These are phyloP conservation scores for Daldinia vernicosa DNA, from an alignment of 495 filamentous ascomycete species.

Conservation along the genomic window DNA sequence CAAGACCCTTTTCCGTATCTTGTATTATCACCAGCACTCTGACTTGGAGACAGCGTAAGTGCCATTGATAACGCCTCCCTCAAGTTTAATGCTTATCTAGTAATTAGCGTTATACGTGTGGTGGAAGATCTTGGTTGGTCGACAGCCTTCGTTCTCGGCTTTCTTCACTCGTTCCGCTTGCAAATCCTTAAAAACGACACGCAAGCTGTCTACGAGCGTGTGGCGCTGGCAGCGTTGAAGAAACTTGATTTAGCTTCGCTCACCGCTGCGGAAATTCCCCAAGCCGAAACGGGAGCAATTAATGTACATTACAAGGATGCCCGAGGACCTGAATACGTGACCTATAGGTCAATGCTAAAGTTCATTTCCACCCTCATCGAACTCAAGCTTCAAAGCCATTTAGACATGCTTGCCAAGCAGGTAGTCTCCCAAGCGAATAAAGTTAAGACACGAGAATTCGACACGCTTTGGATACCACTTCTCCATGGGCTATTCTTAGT, in stretches of 20 bases:
- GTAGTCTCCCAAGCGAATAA: conserved; percentile 13
- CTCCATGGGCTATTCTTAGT: conserved; percentile 27
- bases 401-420: conserved; percentile 23
- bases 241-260: background rate
- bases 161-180: conserved; percentile 2
- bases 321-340: background rate
- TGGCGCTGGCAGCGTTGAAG: background rate
- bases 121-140: background rate
- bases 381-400: conserved; percentile 3
- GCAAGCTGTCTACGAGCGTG: conserved; percentile 6
- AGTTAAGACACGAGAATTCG: conserved; percentile 20
- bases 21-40: background rate
- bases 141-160: conserved; percentile 7
- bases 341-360: background rate
- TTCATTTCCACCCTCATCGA: conserved; percentile 14
- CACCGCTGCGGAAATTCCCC: background rate
- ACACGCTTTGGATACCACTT: conserved; percentile 38
- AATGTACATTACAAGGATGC: background rate
- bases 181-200: background rate
- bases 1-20: conserved; percentile 5
- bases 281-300: too few relatives aligned
- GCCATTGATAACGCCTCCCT: background rate
- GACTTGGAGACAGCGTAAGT: conserved; percentile 15
- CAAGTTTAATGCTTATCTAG: background rate
- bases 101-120: conserved; percentile 7